Conservation (phyloP, 2,329 filamentous ascomycete species). For the Aureobasidium sp. region DNA sequence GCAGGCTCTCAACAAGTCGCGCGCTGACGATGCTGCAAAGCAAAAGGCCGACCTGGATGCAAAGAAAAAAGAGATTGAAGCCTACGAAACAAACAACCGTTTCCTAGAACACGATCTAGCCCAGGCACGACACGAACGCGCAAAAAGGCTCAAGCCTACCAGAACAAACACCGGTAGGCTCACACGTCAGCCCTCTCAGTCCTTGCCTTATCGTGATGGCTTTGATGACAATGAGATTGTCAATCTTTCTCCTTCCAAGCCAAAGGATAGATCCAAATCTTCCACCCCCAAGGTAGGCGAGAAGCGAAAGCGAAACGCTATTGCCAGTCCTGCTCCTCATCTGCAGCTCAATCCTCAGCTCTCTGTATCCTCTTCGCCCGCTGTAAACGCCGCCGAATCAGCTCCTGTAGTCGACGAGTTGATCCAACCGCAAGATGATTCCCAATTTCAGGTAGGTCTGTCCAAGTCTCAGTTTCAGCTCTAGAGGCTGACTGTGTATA, state of each 20-base stretch:
- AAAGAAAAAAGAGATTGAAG: conserved; percentile 58
- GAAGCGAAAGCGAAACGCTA: conserved; percentile 60
- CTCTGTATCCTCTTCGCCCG: neutral
- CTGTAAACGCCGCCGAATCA: neutral
- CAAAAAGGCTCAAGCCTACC: conserved; percentile 38
- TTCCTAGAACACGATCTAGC: conserved; percentile 70
- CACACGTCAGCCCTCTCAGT: conserved; percentile 52
- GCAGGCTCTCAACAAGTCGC: conserved; percentile 53
- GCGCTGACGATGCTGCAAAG: conserved; percentile 57
- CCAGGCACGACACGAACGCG: conserved; percentile 40
- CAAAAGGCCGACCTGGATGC: conserved; percentile 59
- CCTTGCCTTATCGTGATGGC: conserved; percentile 61
- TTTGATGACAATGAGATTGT: conserved; percentile 64
- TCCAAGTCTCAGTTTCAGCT: neutral
- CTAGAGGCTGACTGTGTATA: conserved; percentile 5
- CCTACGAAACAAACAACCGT: conserved; percentile 60
- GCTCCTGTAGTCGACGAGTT: neutral
- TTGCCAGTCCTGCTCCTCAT: conserved; percentile 60
- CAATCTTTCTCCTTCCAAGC: conserved; percentile 49
- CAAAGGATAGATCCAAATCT: conserved; percentile 41
- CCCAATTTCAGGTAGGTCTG: conserved; percentile 13
- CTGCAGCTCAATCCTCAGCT: conserved; percentile 22
- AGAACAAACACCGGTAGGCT: conserved; percentile 25
- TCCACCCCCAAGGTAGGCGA: conserved; percentile 54
- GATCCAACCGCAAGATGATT: neutral